phyloP scores from a whole-genome alignment of 345 rosid genomes.

The Trapa bicornis region DNA sequence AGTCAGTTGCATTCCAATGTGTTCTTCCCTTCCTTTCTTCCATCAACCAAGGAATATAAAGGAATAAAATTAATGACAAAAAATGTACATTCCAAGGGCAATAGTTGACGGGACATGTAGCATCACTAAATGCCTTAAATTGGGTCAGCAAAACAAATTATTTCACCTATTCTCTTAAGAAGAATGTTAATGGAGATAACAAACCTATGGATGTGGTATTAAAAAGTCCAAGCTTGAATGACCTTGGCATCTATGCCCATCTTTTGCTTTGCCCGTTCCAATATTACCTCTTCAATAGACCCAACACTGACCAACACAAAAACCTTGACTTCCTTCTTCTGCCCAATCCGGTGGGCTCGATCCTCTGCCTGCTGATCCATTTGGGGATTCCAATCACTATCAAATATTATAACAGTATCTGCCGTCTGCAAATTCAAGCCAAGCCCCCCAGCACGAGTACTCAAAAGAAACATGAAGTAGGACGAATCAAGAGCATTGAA shows the following conservation, averaged over 20 bases:
- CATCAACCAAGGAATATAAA: background rate
- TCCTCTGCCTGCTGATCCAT: constrained; percentile 99
- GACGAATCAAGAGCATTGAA: constrained; percentile 96
- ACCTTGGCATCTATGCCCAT: constrained; percentile 99
- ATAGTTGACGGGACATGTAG: background rate
- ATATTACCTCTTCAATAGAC: constrained; percentile 89
- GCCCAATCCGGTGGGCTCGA: constrained; percentile 99
- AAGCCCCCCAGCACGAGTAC: constrained; percentile 98
- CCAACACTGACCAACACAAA: constrained; percentile 98
- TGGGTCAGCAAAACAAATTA: background rate
- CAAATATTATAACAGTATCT: constrained; percentile 89
- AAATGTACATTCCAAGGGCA: background rate
- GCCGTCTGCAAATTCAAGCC: constrained; percentile 95
- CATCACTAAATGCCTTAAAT: background rate
- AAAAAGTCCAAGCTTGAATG: constrained; percentile 95
- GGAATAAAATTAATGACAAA: background rate
- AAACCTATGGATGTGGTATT: constrained; percentile 96
- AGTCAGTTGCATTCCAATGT: background rate
- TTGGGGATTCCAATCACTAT: constrained; percentile 99
- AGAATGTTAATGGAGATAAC: constrained; percentile 8
- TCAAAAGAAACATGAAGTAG: constrained; percentile 90
- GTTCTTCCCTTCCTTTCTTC: background rate
- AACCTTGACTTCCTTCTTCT: constrained; percentile 95
- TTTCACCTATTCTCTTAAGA: background rate
- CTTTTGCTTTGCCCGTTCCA: constrained; percentile 99